A percentile compares a stretch with the other conserved stretches of the same genome.
Conservation (phyloP, 352 stramenopile genomes). For the Pythium angustatum region DNA sequence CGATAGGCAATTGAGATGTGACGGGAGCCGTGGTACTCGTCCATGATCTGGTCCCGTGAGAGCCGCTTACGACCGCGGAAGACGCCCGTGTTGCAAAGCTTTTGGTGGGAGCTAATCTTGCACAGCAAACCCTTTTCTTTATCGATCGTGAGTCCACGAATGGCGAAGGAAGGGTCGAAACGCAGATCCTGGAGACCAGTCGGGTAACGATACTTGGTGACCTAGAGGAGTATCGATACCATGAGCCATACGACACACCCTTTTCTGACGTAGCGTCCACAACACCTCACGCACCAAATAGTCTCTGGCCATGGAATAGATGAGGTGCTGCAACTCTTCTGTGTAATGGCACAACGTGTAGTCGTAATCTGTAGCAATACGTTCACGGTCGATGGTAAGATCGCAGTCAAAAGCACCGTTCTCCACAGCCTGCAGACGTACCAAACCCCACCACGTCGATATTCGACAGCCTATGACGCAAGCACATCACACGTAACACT, state of each 20-base stretch:
- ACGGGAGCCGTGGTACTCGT: conserved; percentile 88
- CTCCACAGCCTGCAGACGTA: conserved; percentile 27
- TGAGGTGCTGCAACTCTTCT: conserved; percentile 89
- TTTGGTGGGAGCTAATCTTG: conserved; percentile 94
- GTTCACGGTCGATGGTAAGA: too few species aligned
- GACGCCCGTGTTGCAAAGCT: conserved; percentile 79
- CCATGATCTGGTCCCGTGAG: conserved; percentile 75
- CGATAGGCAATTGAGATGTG: conserved; percentile 83
- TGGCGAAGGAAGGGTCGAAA: conserved; percentile 91
- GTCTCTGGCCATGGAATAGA: conserved; percentile 91
- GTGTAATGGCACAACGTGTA: conserved; percentile 95
- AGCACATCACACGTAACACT: neutral
- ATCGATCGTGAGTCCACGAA: conserved; percentile 92
- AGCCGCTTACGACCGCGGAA: conserved; percentile 88
- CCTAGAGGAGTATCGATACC: conserved; percentile 13
- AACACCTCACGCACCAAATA: conserved; percentile 55
- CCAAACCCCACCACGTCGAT: conserved; percentile 79
- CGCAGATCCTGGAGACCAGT: conserved; percentile 68
- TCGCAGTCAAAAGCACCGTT: neutral
- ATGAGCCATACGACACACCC: neutral
- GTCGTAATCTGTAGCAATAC: conserved; percentile 87
- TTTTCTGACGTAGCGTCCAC: neutral
- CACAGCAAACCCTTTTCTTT: conserved; percentile 92
- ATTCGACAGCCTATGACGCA: conserved; percentile 41
- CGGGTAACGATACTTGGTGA: conserved; percentile 85